A percentile compares a stretch with the other conserved stretches of the same genome.
Conservation (phyloP, 352 stramenopile species). For the Globisporangium spiculum region DNA sequence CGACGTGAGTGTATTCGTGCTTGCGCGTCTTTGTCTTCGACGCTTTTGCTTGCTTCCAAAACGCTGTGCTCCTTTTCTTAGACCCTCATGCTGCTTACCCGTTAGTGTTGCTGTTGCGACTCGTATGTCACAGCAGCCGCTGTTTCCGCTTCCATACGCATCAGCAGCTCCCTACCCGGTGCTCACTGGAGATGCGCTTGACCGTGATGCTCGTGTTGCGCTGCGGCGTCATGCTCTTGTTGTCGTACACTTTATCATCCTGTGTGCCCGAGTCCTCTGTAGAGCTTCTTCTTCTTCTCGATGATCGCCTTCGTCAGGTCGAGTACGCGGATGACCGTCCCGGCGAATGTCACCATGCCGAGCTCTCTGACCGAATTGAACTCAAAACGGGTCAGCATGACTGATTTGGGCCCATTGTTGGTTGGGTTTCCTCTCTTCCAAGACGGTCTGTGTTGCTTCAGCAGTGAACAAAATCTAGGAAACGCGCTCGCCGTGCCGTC, state of each 20-base stretch:
- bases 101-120: too few relatives aligned
- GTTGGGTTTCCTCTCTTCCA: neutral
- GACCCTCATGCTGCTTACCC: too few relatives aligned
- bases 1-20: too few relatives aligned
- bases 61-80: too few relatives aligned
- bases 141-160: constrained; percentile 83
- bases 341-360: constrained; percentile 63
- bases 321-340: constrained; percentile 81
- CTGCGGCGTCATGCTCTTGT: constrained; percentile 85
- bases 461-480: too few relatives aligned
- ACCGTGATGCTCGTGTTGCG: constrained; percentile 92
- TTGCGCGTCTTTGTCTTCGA: too few relatives aligned
- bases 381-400: constrained; percentile 90
- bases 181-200: constrained; percentile 85
- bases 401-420: neutral
- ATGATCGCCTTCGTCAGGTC: constrained; percentile 92
- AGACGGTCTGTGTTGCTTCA: too few relatives aligned
- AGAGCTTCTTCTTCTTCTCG: constrained; percentile 88
- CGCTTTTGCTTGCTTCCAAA: too few relatives aligned
- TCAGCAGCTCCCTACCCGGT: constrained; percentile 70
- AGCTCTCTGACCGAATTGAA: constrained; percentile 81
- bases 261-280: constrained; percentile 90
- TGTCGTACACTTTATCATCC: constrained; percentile 89
- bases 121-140: constrained; percentile 39
- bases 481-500: too few relatives aligned